Evolutionary conservation across 169 alveolate species (phyloP).

Genomic region (Eimeria praecox): DNA sequence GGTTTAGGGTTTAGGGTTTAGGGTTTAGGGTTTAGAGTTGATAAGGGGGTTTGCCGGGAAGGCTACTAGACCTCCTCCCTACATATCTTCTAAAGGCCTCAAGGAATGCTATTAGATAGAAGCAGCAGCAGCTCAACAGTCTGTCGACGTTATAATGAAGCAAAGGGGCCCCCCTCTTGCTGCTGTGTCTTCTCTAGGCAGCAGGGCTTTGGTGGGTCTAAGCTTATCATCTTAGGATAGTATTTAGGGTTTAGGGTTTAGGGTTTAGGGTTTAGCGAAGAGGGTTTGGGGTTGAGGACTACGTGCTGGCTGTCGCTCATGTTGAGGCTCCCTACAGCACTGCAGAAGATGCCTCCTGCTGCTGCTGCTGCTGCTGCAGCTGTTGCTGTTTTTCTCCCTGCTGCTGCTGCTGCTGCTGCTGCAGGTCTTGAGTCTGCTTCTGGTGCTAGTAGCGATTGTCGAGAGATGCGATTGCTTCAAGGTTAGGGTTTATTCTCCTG

Average conservation of each 20-base stretch:
- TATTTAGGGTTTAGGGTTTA: not conserved
- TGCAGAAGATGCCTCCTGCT: not conserved
- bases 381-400: not conserved
- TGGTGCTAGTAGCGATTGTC: not conserved
- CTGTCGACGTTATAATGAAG: not conserved
- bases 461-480: not conserved
- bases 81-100: not conserved
- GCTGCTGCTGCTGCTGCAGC: not conserved
- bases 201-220: not conserved
- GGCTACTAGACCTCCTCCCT: not conserved
- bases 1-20: not conserved
- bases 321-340: not conserved
- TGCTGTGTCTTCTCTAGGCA: not conserved
- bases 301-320: not conserved
- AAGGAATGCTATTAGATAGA: not conserved
- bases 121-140: not conserved
- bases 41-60: not conserved
- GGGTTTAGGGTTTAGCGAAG: not conserved
- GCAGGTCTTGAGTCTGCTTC: not conserved
- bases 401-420: constrained; percentile 3
- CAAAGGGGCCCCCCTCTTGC: not conserved
- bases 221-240: not conserved
- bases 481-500: not conserved
- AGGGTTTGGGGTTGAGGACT: not conserved
- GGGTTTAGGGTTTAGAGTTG: not conserved